Evolutionary conservation across 148 eudicot genomes (phyloP).

Genomic region (Polygonum maritimum): DNA sequence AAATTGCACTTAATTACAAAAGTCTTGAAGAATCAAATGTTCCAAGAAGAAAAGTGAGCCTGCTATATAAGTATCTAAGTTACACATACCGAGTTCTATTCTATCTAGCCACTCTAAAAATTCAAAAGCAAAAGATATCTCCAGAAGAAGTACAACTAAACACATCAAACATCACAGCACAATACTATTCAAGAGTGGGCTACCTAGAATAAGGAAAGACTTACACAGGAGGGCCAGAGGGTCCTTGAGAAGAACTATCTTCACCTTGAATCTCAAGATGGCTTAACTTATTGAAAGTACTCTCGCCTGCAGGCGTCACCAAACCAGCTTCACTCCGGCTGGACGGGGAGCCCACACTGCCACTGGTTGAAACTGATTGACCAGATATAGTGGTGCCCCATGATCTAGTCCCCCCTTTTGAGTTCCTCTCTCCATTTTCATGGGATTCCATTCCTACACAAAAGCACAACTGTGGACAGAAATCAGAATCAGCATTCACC

Average conservation of each 20-base stretch:
- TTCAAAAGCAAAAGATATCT: neutral
- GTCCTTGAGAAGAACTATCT: conserved; percentile 55
- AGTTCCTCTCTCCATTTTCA: conserved; percentile 39
- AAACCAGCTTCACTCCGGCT: conserved; percentile 54
- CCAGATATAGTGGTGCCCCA: conserved; percentile 71
- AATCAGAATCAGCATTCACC: neutral
- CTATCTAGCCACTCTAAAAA: neutral
- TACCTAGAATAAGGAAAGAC: conserved; percentile 10
- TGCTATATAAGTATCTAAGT: neutral
- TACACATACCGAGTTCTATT: neutral
- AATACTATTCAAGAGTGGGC: too few species aligned
- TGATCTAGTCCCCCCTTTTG: conserved; percentile 50
- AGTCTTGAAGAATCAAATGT: neutral
- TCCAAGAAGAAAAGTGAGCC: neutral
- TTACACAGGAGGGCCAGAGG: conserved; percentile 56
- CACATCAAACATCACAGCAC: too few species aligned
- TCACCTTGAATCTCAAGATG: conserved; percentile 75
- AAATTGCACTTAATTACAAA: neutral
- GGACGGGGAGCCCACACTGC: conserved; percentile 87
- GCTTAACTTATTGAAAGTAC: conserved; percentile 48
- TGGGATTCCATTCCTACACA: conserved; percentile 31
- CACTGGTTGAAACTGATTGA: conserved; percentile 87
- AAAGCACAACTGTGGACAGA: neutral
- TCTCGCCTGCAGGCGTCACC: conserved; percentile 68
- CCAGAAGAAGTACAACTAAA: neutral